Conservation (phyloP, 1,284 basidiomycete species). For the Entoloma clypeatum region DNA sequence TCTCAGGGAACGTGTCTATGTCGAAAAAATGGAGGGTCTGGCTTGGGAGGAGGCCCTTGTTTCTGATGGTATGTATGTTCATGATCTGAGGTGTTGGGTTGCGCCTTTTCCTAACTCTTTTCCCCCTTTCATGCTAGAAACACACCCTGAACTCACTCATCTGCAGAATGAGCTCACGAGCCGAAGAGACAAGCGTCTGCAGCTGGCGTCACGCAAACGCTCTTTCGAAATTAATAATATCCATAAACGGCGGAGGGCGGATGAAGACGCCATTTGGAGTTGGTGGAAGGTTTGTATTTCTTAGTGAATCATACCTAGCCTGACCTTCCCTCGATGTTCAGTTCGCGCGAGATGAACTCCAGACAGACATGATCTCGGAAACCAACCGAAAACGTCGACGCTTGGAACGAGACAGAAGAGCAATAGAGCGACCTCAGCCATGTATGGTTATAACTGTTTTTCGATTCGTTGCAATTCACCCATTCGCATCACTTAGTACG, state of each 20-base stretch:
- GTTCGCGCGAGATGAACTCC: slow-evolving; percentile 69
- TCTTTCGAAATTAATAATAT: slow-evolving; percentile 59
- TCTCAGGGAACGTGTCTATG: slow-evolving; percentile 67
- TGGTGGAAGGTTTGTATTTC: slow-evolving; percentile 66
- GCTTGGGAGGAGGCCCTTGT: slow-evolving; percentile 75
- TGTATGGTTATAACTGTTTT: slow-evolving; percentile 36
- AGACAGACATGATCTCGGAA: slow-evolving; percentile 80
- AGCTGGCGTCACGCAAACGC: slow-evolving; percentile 67
- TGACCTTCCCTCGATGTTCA: slow-evolving; percentile 24
- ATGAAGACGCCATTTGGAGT: slow-evolving; percentile 68
- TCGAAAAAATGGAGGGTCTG: slow-evolving; percentile 79
- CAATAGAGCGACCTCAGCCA: slow-evolving; percentile 69
- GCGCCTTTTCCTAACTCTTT: slow-evolving; percentile 8
- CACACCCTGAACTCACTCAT: slow-evolving; percentile 80
- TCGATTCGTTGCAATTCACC: slow-evolving; percentile 13
- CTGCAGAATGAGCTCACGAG: slow-evolving; percentile 71
- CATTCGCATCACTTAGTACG: slow-evolving; percentile 34
- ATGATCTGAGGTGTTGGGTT: no score
- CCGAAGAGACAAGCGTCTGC: slow-evolving; percentile 69
- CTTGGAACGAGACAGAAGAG: slow-evolving; percentile 77
- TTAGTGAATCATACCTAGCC: not conserved
- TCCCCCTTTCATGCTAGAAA: slow-evolving; percentile 42
- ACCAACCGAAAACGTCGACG: slow-evolving; percentile 76
- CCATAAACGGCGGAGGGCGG: slow-evolving; percentile 51
- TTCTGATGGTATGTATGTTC: slow-evolving; percentile 48